Conservation (phyloP, 257 asterid species). For the Penstemon davidsonii region DNA sequence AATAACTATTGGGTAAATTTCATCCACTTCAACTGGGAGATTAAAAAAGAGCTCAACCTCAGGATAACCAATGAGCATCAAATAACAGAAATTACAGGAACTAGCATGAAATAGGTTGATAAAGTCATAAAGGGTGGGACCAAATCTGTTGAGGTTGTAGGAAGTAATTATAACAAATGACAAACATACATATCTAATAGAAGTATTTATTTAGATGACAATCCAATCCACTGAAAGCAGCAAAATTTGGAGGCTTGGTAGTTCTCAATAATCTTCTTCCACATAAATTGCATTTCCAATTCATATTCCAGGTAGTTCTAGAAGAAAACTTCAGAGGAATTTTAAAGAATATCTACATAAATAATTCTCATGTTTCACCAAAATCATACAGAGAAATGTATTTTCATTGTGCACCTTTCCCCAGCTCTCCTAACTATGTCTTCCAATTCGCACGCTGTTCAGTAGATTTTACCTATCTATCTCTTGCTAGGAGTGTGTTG, state of each 20-base stretch:
- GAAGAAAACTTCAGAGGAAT: slow-evolving; percentile 12
- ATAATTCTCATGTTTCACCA: slow-evolving; percentile 1
- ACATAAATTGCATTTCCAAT: slow-evolving; percentile 17
- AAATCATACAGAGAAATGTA: slow-evolving; percentile 24
- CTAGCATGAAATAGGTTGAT: background rate
- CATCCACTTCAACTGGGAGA: slow-evolving; percentile 1
- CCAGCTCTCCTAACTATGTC: slow-evolving; percentile 16
- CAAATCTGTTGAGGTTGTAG: background rate
- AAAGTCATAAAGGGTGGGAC: background rate
- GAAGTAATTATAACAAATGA: background rate
- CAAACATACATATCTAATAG: background rate
- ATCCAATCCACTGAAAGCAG: slow-evolving; percentile 4
- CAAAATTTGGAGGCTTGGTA: background rate
- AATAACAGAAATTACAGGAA: slow-evolving; percentile 9
- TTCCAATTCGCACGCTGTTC: slow-evolving; percentile 5
- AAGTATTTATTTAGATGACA: background rate
- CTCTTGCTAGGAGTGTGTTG: slow-evolving; percentile 5
- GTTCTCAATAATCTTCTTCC: background rate
- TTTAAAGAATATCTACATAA: background rate
- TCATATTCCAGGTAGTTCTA: slow-evolving; percentile 8
- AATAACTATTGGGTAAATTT: slow-evolving; percentile 16
- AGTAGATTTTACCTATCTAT: slow-evolving; percentile 18
- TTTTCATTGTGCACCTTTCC: slow-evolving; percentile 22
- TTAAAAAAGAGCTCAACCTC: slow-evolving; percentile 18
- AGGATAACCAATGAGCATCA: slow-evolving; percentile 10